These are phyloP conservation scores for Brachypodium distachyon DNA, from an alignment of 202 grass and related monocot species.

Conservation along the genomic window DNA sequence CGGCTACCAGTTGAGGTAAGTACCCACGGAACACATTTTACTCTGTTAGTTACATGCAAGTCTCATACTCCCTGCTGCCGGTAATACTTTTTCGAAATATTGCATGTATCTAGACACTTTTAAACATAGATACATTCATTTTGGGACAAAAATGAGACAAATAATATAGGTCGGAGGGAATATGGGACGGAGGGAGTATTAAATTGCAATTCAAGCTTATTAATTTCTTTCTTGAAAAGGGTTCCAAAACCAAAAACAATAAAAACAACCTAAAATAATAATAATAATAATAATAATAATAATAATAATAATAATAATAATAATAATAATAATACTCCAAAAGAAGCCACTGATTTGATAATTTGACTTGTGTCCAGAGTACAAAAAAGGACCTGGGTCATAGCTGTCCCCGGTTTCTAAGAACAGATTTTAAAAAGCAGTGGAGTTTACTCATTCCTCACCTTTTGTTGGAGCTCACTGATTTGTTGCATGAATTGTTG, in stretches of 20 bases:
- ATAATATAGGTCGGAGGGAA: too few relatives aligned
- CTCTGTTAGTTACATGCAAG: neutral
- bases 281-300: too few relatives aligned
- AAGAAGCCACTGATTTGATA: neutral
- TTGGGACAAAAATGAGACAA: too few relatives aligned
- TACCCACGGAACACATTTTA: neutral
- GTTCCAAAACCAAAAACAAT: neutral
- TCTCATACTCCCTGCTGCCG: too few relatives aligned
- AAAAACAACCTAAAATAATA: neutral
- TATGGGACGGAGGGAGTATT: too few relatives aligned
- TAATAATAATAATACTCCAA: too few relatives aligned
- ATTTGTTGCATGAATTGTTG: slow-evolving; percentile 61
- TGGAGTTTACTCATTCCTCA: slow-evolving; percentile 8
- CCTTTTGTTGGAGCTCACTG: slow-evolving; percentile 56
- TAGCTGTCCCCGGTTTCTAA: neutral
- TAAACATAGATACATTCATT: too few relatives aligned
- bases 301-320: too few relatives aligned
- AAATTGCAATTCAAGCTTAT: too few relatives aligned
- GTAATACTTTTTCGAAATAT: too few relatives aligned
- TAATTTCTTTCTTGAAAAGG: neutral
- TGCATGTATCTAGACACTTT: too few relatives aligned
- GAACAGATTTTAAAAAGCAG: neutral
- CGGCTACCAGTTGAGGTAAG: neutral
- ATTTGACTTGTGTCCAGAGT: neutral
- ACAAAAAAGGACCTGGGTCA: neutral